Evolutionary conservation across 768 basidiomycete species (phyloP).

Genomic region (Tulasnella sp.): DNA sequence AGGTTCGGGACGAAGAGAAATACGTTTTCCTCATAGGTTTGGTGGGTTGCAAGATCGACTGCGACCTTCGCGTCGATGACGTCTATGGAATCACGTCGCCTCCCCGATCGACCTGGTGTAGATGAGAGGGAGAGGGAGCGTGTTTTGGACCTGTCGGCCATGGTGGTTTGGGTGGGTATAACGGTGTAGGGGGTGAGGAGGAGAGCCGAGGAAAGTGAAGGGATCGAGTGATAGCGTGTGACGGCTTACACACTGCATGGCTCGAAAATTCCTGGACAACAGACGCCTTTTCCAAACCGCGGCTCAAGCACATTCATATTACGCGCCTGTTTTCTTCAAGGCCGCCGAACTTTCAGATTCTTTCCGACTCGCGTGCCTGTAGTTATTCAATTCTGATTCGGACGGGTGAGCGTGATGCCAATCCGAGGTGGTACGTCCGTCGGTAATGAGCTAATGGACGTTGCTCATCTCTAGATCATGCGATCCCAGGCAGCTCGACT

Average conservation of each 20-base stretch:
- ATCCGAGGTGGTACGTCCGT: no score
- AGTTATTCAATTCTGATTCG: no score
- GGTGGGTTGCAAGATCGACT: conserved; percentile 75
- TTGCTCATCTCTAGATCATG: no score
- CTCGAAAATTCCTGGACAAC: conserved; percentile 6
- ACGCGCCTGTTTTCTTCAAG: no score
- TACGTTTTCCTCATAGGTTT: conserved; percentile 85
- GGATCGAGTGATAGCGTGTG: conserved; percentile 4
- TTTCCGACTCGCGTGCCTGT: no score
- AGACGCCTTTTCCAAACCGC: no score
- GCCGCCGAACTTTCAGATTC: no score
- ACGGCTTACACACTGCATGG: conserved; percentile 1
- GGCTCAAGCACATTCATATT: no score
- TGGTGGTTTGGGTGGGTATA: neutral
- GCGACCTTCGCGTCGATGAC: conserved; percentile 65
- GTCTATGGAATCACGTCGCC: conserved; percentile 14
- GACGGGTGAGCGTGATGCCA: no score
- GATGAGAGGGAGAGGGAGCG: conserved; percentile 9
- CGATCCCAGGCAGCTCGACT: no score
- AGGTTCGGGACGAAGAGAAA: conserved; percentile 96
- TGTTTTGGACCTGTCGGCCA: no score
- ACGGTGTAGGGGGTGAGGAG: neutral
- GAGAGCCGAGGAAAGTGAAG: neutral
- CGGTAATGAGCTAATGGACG: no score
- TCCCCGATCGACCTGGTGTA: neutral